Evolutionary conservation across 768 basidiomycete species (phyloP).

Genomic region (Mycena metata): DNA sequence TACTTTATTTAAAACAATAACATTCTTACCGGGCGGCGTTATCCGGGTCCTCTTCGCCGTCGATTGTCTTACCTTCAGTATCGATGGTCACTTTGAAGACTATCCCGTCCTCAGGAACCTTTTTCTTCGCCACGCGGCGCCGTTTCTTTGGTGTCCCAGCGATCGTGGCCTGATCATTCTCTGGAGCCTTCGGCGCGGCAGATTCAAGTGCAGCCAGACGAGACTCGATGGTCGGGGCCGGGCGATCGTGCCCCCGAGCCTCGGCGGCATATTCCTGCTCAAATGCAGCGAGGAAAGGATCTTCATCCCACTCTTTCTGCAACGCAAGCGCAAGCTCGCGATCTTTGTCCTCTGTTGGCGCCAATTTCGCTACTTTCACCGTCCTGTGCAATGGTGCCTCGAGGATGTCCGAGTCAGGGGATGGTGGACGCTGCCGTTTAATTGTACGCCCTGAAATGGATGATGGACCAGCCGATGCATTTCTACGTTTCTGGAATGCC

Average conservation of each 20-base stretch:
- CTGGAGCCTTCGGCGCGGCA: too few relatives aligned
- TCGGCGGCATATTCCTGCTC: too few relatives aligned
- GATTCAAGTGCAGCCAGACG: too few relatives aligned
- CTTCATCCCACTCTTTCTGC: slow-evolving; percentile 26
- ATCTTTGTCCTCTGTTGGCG: slow-evolving; percentile 8
- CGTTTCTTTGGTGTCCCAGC: slow-evolving; percentile 25
- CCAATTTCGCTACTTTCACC: neutral
- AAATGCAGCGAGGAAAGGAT: slow-evolving; percentile 21
- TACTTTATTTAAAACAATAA: neutral
- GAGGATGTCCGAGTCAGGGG: slow-evolving; percentile 15
- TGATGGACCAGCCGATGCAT: slow-evolving; percentile 20
- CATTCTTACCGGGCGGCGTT: slow-evolving; percentile 29
- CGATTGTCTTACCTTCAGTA: slow-evolving; percentile 30
- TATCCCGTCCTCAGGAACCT: slow-evolving; percentile 28
- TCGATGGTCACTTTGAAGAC: slow-evolving; percentile 24
- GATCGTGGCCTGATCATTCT: too few relatives aligned
- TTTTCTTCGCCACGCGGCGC: slow-evolving; percentile 1
- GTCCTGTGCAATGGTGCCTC: neutral
- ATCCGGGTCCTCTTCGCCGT: slow-evolving; percentile 34
- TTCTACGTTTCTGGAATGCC: slow-evolving; percentile 10
- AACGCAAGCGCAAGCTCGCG: slow-evolving; percentile 25
- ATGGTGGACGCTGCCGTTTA: slow-evolving; percentile 7
- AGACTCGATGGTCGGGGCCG: too few relatives aligned
- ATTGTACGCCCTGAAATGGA: neutral
- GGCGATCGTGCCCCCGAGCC: too few relatives aligned